Conservation (phyloP, 345 rosid genomes). For the Gossypium arboreum region DNA sequence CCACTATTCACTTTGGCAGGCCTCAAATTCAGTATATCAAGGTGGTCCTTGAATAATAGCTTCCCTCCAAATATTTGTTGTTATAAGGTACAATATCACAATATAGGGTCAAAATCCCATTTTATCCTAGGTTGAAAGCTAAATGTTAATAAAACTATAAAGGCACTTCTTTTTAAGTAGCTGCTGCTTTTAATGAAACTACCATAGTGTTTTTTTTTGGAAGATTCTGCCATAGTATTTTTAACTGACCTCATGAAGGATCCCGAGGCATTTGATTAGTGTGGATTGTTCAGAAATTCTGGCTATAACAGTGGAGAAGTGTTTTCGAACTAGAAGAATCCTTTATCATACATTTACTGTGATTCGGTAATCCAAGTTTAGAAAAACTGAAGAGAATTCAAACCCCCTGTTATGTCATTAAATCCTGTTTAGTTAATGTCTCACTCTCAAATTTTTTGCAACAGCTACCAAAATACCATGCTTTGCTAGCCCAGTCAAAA, state of each 20-base stretch:
- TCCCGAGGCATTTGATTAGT: not conserved
- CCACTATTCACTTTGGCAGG: too few relatives aligned
- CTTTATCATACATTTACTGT: not conserved
- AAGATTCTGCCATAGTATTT: too few relatives aligned
- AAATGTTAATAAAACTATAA: too few relatives aligned
- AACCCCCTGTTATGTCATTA: not conserved
- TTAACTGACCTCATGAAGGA: too few relatives aligned
- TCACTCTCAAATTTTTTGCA: not conserved
- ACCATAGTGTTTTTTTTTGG: not conserved
- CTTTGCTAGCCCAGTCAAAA: too few relatives aligned
- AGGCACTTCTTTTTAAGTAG: too few relatives aligned
- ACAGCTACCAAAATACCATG: not conserved
- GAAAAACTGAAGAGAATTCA: not conserved
- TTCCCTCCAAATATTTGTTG: too few relatives aligned
- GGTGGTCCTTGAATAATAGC: too few relatives aligned
- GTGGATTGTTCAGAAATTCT: not conserved
- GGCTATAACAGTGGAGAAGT: not conserved
- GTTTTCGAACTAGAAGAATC: not conserved
- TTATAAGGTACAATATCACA: too few relatives aligned
- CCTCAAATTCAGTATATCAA: too few relatives aligned
- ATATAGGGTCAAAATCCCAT: too few relatives aligned
- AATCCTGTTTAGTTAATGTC: not conserved
- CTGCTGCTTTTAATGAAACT: not conserved
- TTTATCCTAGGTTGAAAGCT: too few relatives aligned
- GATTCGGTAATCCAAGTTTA: not conserved